These are phyloP conservation scores for Podila epicladia DNA, from an alignment of 192 early-diverging fungal species.

Conservation along the genomic window DNA sequence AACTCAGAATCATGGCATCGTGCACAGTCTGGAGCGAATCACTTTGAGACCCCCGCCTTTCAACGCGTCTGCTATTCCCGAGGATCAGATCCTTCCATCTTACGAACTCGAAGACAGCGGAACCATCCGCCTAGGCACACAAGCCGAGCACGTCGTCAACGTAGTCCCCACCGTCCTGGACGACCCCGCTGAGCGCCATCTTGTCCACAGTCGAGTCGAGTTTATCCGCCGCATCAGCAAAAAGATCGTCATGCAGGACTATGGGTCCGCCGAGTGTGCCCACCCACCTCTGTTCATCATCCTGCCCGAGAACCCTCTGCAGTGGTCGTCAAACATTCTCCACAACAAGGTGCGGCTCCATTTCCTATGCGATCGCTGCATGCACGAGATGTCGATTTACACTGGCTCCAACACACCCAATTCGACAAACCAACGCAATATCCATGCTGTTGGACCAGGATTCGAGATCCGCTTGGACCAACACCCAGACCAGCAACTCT, in stretches of 20 bases:
- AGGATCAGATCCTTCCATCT: background rate
- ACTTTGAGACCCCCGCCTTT: too few species aligned
- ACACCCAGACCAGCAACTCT: constrained; percentile 30
- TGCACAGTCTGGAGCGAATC: too few species aligned
- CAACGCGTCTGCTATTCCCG: too few species aligned
- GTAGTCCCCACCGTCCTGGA: constrained; percentile 1
- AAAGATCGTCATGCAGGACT: constrained; percentile 26
- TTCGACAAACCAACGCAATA: constrained; percentile 6
- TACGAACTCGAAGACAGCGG: constrained; percentile 14
- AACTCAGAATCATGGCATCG: too few species aligned
- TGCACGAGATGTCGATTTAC: constrained; percentile 6
- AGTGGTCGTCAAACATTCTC: constrained; percentile 31
- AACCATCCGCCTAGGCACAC: background rate
- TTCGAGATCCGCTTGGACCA: constrained; percentile 43
- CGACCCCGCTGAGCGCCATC: constrained; percentile 24
- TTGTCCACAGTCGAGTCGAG: constrained; percentile 16
- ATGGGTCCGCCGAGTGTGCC: constrained; percentile 24
- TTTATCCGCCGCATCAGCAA: constrained; percentile 17
- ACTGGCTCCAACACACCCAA: background rate
- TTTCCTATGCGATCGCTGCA: constrained; percentile 39
- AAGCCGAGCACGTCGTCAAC: background rate
- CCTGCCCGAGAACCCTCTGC: constrained; percentile 30
- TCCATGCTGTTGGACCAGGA: constrained; percentile 21
- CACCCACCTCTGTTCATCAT: constrained; percentile 39
- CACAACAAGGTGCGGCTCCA: constrained; percentile 48